Evolutionary conservation across 192 early-diverging fungal genomes (phyloP), one percentile per base, ranked within the genome.

Genomic region (Coemansia sp.): DNA sequence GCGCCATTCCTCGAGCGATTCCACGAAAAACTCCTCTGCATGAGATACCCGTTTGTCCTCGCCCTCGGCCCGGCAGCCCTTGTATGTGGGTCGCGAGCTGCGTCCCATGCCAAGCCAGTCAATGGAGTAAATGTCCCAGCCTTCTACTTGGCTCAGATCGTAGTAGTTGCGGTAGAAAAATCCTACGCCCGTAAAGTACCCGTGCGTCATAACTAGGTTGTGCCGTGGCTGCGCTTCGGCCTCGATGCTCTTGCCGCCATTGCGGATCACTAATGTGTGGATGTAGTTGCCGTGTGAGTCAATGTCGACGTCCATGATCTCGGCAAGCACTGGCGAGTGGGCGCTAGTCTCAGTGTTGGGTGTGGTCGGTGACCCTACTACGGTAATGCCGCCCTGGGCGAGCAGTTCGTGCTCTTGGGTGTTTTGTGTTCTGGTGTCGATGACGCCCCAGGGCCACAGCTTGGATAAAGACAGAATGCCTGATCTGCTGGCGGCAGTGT

Each of bases 71-170:
- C 70, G 83, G 43, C 65, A 65, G 60, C 87, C 79, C 6, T 69
- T 74, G 72, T 91, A 95, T 22, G 82, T 80, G 18, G 93, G 92
- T 7, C 95, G 85, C n/a, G 91, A 90, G 70, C 88, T 90, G 72
- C 92, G 88, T 40, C 92, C 96, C 94, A 95, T 96, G n/a, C 97
- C 95, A 2, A 98, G 85, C 97, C 97, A 98, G 87, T 98, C 96
- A 53, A 87, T 77, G 34, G 77, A 36, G 40, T 80, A 86, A 9
- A 86, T 34, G 63, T 78, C 67, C 76, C 84, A 81, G 24, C 72
- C 72, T 27, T 65, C 71, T 12, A 71, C 72, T 52, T 76, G 64
- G 71, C 76, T 75, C 49, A 86, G 77, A 65, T 72, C 74, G 13
- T 49, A 49, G 69, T 75, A 82, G 65, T 86, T 86, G 74, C 84